phyloP scores from a whole-genome alignment of 2,329 filamentous ascomycete species.

The Pestalotiopsis sp. region DNA sequence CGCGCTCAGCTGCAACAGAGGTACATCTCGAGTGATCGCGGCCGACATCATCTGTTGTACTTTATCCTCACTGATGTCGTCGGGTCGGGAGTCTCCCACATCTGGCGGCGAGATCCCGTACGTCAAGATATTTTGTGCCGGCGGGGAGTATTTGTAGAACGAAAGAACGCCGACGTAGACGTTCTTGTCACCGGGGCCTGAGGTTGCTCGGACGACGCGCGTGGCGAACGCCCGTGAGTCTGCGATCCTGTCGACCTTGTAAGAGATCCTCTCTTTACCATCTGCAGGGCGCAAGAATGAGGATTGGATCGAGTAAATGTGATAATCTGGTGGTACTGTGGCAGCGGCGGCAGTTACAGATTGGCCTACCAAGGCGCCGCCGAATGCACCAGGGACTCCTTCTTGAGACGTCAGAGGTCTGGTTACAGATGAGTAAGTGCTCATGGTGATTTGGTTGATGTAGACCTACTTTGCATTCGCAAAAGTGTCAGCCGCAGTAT shows the following conservation, averaged over 20 bases:
- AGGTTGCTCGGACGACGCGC: slow-evolving; percentile 14
- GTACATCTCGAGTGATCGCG: not conserved
- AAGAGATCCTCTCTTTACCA: not conserved
- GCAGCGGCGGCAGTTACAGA: not conserved
- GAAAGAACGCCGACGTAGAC: slow-evolving; percentile 17
- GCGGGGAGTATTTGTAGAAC: slow-evolving; percentile 13
- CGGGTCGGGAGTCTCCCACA: not conserved
- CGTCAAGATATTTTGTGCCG: not conserved
- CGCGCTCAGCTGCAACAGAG: not conserved
- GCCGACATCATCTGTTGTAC: not conserved
- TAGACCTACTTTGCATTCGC: not conserved
- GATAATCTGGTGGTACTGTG: not conserved
- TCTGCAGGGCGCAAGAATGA: not conserved
- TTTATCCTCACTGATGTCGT: not conserved
- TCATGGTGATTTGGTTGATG: not conserved
- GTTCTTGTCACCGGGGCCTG: not conserved
- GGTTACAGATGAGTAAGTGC: not conserved
- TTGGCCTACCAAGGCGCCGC: not conserved
- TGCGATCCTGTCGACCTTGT: slow-evolving; percentile 14
- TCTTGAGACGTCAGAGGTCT: not conserved
- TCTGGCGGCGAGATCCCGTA: not conserved
- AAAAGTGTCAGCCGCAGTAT: not conserved
- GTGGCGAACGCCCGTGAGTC: slow-evolving; percentile 18
- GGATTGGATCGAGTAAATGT: not conserved
- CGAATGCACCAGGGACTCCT: not conserved